Base-by-base conservation (phyloP, 805 yeast genomes). In the Metschnikowia matae region DNA sequence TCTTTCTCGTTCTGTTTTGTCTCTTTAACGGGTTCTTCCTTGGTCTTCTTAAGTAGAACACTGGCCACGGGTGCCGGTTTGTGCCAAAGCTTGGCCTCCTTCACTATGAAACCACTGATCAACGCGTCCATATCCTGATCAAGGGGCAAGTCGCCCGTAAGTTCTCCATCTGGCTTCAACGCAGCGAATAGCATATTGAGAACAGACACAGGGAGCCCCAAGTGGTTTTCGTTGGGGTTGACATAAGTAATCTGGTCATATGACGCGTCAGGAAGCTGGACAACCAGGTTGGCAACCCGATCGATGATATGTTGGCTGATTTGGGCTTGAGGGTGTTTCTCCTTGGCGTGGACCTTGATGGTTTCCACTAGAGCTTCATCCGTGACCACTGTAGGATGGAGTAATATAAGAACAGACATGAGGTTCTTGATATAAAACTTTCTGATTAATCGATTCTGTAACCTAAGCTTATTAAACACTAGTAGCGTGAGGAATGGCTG, bases 341-440 rank as follows among this genome's bases (percentile, higher is more conserved):
- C 26, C 15, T 51, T 45, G 37, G 77, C 60, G 15, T 58, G 51
- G 13, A 54, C 51, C 63, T 81, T 80, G 38, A 69, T 64, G 1
- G 53, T 36, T 43, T 69, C 75, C 17, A 83, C 80, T 17, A 68
- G 48, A 3, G 63, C 69, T 40, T 83, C 84, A 37, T 78, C 75
- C 0, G 84, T 79, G 11, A 84, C 87, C 44, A 80, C 75, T 6
- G 87, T 84, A 17, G 89, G 89, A 60, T 84, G 89, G 48, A 84
- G 73, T 45, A 84, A 69, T 26, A 84, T 65, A 48, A 83, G 66
- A 23, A 67, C 62, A 52, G 59, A 55, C 60, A 57, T 57, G 26
- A 21, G 20, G 10, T 26, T 26, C 11, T 3, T 26, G 29, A 8
- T 8, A 26, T 23, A 26, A 26, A 8, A 3, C 3, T 18, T 26